Conservation (phyloP, 768 basidiomycete genomes). For the Scleroderma bovista region DNA sequence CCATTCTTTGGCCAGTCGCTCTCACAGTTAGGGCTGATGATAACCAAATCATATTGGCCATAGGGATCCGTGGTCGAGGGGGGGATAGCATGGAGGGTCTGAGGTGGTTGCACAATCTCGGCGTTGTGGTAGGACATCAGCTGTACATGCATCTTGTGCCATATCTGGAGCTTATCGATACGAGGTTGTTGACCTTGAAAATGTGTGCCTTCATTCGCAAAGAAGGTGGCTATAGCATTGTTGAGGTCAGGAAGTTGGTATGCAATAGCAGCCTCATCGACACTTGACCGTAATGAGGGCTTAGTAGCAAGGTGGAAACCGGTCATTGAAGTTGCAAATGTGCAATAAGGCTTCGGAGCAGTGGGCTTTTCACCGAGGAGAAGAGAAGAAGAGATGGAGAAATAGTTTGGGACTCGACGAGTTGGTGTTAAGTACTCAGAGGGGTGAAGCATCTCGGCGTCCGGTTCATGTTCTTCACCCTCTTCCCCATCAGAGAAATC, state of each 20-base stretch:
- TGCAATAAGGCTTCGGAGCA: background rate
- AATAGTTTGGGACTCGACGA: background rate
- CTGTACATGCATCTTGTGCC: background rate
- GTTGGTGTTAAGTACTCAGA: background rate
- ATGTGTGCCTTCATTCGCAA: background rate
- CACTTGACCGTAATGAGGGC: background rate
- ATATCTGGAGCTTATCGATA: background rate
- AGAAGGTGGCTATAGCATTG: background rate
- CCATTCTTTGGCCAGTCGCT: slow-evolving; percentile 18
- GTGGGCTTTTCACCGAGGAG: background rate
- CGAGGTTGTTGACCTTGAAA: background rate
- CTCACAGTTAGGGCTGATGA: slow-evolving; percentile 16
- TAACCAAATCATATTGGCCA: background rate
- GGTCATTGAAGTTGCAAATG: background rate
- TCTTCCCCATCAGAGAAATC: background rate
- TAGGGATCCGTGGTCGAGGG: background rate
- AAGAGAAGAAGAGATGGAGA: background rate
- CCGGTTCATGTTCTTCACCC: background rate
- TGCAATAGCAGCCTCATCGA: background rate
- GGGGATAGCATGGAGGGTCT: slow-evolving; percentile 21
- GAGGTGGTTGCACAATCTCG: background rate
- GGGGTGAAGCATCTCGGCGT: background rate
- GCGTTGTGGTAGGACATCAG: too few species aligned
- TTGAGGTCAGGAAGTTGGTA: slow-evolving; percentile 1
- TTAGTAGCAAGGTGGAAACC: slow-evolving; percentile 5